Conservation (phyloP, 208 protist species). For the Trichomonas vaginalis region DNA sequence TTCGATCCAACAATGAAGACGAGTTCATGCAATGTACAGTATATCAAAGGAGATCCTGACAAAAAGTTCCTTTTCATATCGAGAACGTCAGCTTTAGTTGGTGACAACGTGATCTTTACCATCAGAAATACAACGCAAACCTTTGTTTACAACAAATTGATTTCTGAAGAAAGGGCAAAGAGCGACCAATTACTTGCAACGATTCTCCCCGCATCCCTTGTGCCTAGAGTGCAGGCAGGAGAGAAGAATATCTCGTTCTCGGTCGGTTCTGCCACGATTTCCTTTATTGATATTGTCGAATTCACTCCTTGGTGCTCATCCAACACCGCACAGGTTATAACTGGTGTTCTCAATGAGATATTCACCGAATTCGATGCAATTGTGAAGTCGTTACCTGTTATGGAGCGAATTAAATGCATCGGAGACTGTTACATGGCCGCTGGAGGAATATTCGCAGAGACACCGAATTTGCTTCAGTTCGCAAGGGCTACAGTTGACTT, state of each 20-base stretch:
- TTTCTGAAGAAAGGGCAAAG: neutral
- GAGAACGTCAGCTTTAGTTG: neutral
- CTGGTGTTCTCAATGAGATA: neutral
- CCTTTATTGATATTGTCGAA: neutral
- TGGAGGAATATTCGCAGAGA: neutral
- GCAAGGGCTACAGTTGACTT: neutral
- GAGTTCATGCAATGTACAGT: neutral
- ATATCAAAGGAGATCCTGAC: neutral
- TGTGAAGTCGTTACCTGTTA: neutral
- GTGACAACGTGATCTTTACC: neutral
- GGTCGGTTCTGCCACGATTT: neutral
- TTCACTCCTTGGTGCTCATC: neutral
- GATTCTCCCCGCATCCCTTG: neutral
- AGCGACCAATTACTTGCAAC: neutral
- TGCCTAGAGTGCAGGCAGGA: neutral
- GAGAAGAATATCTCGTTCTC: neutral
- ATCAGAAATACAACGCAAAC: neutral
- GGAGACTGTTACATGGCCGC: neutral
- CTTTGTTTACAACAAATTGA: neutral
- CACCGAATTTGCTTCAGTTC: neutral
- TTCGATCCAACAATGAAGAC: neutral
- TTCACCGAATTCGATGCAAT: neutral
- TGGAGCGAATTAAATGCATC: neutral
- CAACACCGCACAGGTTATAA: neutral
- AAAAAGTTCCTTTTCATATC: neutral